These are phyloP conservation scores for Lasiosphaeria miniovina DNA, from an alignment of 495 filamentous ascomycete species.

Conservation along the genomic window DNA sequence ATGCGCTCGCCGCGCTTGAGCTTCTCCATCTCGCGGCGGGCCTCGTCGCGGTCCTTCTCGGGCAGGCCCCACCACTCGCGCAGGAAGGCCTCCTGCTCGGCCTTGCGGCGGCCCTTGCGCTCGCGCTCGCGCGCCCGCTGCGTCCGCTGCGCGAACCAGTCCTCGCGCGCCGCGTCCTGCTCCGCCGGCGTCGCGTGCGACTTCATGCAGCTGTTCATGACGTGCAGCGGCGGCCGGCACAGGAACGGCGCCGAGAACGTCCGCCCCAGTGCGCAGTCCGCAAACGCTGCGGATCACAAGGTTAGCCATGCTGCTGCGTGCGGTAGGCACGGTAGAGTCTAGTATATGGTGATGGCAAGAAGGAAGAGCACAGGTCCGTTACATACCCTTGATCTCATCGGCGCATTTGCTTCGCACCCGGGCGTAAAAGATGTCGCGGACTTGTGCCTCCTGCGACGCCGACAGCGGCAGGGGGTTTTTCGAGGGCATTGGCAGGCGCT, in stretches of 20 bases:
- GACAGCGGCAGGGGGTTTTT: slow-evolving; percentile 91
- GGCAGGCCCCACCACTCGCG: slow-evolving; percentile 60
- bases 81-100: slow-evolving; percentile 56
- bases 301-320: slow-evolving; percentile 5
- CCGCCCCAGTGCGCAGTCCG: slow-evolving; percentile 78
- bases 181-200: slow-evolving; percentile 76
- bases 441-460: slow-evolving; percentile 84
- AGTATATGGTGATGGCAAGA: not conserved
- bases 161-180: slow-evolving; percentile 83
- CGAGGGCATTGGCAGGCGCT: slow-evolving; percentile 52
- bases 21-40: slow-evolving; percentile 39
- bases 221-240: slow-evolving; percentile 71
- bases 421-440: slow-evolving; percentile 85
- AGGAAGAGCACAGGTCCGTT: not conserved
- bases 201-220: slow-evolving; percentile 95
- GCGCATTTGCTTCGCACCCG: slow-evolving; percentile 76
- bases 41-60: slow-evolving; percentile 43
- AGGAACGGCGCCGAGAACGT: slow-evolving; percentile 83
- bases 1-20: slow-evolving; percentile 34
- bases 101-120: slow-evolving; percentile 52
- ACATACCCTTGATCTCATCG: slow-evolving; percentile 79
- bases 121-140: slow-evolving; percentile 63
- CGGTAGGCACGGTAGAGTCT: not conserved
- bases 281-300: slow-evolving; percentile 58
- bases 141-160: slow-evolving; percentile 80